Evolutionary conservation across 805 yeast species (phyloP).

Genomic region (Wickerhamiella brachini): DNA sequence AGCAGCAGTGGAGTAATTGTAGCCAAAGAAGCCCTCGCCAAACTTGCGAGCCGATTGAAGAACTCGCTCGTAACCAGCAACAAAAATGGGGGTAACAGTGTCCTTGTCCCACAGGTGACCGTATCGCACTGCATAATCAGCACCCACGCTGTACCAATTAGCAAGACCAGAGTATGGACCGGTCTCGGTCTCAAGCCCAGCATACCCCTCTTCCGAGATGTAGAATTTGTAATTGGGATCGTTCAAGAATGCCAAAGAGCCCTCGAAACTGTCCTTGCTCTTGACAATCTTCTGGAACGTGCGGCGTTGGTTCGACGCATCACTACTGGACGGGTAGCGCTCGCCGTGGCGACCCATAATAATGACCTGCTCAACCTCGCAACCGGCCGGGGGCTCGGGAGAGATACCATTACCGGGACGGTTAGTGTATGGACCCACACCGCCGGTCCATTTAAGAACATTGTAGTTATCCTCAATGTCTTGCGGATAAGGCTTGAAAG

Average conservation of each 20-base stretch:
- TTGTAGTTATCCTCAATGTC: conserved; percentile 30
- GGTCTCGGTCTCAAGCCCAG: conserved; percentile 26
- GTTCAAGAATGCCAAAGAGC: conserved; percentile 12
- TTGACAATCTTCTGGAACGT: conserved; percentile 8
- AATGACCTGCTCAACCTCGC: conserved; percentile 36
- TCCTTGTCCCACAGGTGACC: conserved; percentile 27
- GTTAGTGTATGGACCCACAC: conserved; percentile 36
- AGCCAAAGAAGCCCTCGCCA: conserved; percentile 44
- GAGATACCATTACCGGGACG: conserved; percentile 36
- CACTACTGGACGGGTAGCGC: conserved; percentile 27
- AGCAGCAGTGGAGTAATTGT: conserved; percentile 26
- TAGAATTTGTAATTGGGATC: conserved; percentile 16
- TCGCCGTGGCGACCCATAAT: conserved; percentile 39
- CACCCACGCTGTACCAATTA: conserved; percentile 32
- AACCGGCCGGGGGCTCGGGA: conserved; percentile 32
- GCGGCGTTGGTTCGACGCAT: conserved; percentile 3
- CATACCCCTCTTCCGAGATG: conserved; percentile 28
- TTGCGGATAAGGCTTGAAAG: conserved; percentile 10
- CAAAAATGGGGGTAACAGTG: conserved; percentile 29
- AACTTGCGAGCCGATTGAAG: conserved; percentile 41
- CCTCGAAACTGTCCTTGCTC: conserved; percentile 6
- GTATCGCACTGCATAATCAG: conserved; percentile 32
- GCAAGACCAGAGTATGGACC: conserved; percentile 34
- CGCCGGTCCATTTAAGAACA: conserved; percentile 32
- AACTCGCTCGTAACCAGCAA: conserved; percentile 15